Base-by-base conservation (phyloP, 257 asterid species). In the Misopates orontium region DNA sequence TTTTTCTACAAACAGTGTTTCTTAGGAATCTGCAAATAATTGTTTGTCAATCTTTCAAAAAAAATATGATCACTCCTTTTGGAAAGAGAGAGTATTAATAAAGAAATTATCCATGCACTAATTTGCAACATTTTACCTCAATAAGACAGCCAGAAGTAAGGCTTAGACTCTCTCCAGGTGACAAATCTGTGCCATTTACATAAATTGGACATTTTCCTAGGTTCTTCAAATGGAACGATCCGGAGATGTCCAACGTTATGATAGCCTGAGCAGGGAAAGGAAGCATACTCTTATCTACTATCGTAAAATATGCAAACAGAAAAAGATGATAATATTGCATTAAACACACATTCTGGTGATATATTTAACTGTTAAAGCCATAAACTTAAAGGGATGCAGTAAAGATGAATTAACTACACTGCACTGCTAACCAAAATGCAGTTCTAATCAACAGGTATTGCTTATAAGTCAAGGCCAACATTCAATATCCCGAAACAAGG, bases 211-310 rank as follows among this genome's bases (percentile, higher is more conserved):
- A 32, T 72, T 73, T 86, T 23, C 96, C 96, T 0, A 78, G 70
- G 80, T 88, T 88, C 73, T 56, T 82, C 74, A 88, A 64, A 50
- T 65, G 86, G 74, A 85, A 88, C 60, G 57, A 58, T 63, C 91
- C 96, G 19, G 59, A 5, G 53, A 3, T 40, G 73, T 77, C 86
- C 89, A 85, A 58, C 71, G 77, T 82, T 63, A 85, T 45, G 13
- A 60, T 65, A 39, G 96, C 96, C 96, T 88, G 70, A 64, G 16
- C 53, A 64, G 58, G 31, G 32, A 21, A 56, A 66, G 24, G 31
- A 48, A 71, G 64, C 21, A 58, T 47, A 14, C 10, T 1, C 15
- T 61, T 21, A 45, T 21, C 23, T 47, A 19, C 25, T 13, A 39
- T 44, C 32, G 23, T 10, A 36, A 25, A 57, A 42, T 58, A 16